A percentile compares a stretch with the other conserved stretches of the same genome.
phyloP scores from a whole-genome alignment of 805 yeast genomes.

The Saturnispora halmiae region DNA sequence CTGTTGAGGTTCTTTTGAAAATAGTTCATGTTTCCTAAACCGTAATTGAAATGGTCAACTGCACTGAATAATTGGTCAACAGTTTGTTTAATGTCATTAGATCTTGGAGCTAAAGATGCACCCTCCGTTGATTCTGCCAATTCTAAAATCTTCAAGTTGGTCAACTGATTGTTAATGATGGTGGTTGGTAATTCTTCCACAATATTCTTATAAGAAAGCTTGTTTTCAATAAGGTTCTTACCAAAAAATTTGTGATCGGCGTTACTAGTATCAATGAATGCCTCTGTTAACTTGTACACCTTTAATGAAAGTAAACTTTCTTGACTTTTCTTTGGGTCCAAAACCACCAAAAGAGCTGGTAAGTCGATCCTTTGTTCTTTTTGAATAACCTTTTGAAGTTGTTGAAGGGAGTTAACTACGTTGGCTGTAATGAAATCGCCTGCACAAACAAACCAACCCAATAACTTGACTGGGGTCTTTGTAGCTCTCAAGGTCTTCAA shows the following conservation, averaged over 20 bases:
- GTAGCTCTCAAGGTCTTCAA: constrained; percentile 51
- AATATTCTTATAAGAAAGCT: constrained; percentile 54
- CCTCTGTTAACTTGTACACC: constrained; percentile 58
- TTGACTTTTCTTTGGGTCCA: constrained; percentile 61
- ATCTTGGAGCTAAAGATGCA: neutral
- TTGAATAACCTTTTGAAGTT: constrained; percentile 38
- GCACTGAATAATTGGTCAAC: constrained; percentile 60
- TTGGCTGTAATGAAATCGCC: constrained; percentile 54
- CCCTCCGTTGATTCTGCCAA: constrained; percentile 12
- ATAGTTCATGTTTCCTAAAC: constrained; percentile 71
- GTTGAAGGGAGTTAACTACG: constrained; percentile 59
- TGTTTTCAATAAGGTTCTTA: constrained; percentile 49
- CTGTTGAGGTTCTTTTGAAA: constrained; percentile 68
- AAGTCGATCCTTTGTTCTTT: constrained; percentile 23
- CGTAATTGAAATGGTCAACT: constrained; percentile 67
- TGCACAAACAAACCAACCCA: constrained; percentile 77
- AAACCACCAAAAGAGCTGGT: constrained; percentile 45
- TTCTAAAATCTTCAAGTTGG: constrained; percentile 30
- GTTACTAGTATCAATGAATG: constrained; percentile 42
- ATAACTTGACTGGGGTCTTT: constrained; percentile 58
- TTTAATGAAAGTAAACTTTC: constrained; percentile 55
- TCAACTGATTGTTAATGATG: constrained; percentile 60
- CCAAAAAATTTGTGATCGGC: constrained; percentile 56
- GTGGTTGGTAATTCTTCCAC: constrained; percentile 63
- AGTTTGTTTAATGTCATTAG: constrained; percentile 31